Conservation (phyloP, 148 eudicot species). For the Arctostaphylos glauca region DNA sequence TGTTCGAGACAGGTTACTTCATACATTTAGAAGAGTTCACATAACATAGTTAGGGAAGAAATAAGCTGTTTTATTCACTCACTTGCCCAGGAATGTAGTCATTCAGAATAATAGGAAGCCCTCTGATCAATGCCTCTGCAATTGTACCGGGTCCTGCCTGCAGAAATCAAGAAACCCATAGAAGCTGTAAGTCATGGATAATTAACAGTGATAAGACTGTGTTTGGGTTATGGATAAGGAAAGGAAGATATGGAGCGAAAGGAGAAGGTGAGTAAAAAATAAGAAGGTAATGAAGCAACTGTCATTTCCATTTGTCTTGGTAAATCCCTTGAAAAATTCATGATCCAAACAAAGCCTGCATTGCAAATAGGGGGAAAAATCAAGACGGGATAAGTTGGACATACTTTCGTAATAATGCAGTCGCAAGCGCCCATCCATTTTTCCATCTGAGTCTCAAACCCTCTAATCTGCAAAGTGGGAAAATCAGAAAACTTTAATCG, state of each 20-base stretch:
- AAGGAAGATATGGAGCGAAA: background rate
- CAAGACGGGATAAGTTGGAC: background rate
- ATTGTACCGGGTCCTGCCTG: constrained; percentile 99
- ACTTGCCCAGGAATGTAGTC: constrained; percentile 99
- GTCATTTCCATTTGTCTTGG: background rate
- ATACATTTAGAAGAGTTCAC: background rate
- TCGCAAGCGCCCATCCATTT: constrained; percentile 99
- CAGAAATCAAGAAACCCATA: constrained; percentile 16
- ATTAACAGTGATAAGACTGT: background rate
- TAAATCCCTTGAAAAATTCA: background rate
- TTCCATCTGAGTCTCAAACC: constrained; percentile 90
- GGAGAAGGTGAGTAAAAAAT: background rate
- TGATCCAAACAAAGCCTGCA: background rate
- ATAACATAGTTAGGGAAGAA: background rate
- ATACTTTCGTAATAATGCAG: constrained; percentile 91
- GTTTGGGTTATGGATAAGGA: background rate
- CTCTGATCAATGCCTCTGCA: constrained; percentile 94
- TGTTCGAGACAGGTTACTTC: background rate
- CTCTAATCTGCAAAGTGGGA: constrained; percentile 51
- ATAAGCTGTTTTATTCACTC: constrained; percentile 23
- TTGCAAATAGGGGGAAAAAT: background rate
- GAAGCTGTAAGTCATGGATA: background rate
- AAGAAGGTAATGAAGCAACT: background rate
- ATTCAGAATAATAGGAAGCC: constrained; percentile 94
- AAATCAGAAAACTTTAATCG: background rate